These are phyloP conservation scores for Monosporascus ibericus DNA, from an alignment of 2,329 filamentous ascomycete genomes.

Conservation along the genomic window DNA sequence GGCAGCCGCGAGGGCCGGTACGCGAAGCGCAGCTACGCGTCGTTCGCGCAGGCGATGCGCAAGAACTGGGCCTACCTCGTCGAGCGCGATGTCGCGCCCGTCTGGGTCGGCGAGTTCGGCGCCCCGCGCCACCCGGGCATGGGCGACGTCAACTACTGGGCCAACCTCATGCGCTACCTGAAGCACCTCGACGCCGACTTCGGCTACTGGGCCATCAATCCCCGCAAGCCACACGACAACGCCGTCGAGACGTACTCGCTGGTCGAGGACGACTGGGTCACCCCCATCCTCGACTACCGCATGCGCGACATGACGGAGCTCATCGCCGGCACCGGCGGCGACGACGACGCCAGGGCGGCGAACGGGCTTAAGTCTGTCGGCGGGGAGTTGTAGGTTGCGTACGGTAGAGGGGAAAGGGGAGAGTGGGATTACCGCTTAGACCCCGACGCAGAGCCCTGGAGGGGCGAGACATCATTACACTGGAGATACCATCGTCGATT, in stretches of 20 bases:
- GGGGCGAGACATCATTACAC: too few species aligned
- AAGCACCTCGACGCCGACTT: slow-evolving; percentile 56
- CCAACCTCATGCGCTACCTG: slow-evolving; percentile 54
- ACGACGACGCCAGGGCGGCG: neutral
- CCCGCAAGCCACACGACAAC: slow-evolving; percentile 54
- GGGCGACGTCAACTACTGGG: slow-evolving; percentile 60
- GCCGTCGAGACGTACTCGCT: slow-evolving; percentile 55
- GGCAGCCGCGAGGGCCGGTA: slow-evolving; percentile 55
- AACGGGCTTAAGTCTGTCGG: neutral
- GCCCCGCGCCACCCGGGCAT: slow-evolving; percentile 45
- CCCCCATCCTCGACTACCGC: slow-evolving; percentile 55
- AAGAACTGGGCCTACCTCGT: slow-evolving; percentile 62
- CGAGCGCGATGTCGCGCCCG: slow-evolving; percentile 48
- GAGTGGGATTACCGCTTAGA: too few species aligned
- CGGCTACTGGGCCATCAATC: slow-evolving; percentile 66
- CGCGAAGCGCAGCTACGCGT: slow-evolving; percentile 52
- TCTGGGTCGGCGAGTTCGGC: slow-evolving; percentile 66
- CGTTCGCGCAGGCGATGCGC: slow-evolving; percentile 58
- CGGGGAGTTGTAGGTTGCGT: neutral
- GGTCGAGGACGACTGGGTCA: slow-evolving; percentile 58
- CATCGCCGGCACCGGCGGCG: slow-evolving; percentile 28
- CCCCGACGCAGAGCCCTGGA: too few species aligned
- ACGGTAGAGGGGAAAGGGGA: too few species aligned
- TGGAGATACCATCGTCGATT: too few species aligned
- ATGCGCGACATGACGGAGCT: slow-evolving; percentile 55